A percentile compares a stretch with the other conserved stretches of the same genome.
Evolutionary conservation across 345 rosid genomes (phyloP).

Genomic region (Lepidium sativum): DNA sequence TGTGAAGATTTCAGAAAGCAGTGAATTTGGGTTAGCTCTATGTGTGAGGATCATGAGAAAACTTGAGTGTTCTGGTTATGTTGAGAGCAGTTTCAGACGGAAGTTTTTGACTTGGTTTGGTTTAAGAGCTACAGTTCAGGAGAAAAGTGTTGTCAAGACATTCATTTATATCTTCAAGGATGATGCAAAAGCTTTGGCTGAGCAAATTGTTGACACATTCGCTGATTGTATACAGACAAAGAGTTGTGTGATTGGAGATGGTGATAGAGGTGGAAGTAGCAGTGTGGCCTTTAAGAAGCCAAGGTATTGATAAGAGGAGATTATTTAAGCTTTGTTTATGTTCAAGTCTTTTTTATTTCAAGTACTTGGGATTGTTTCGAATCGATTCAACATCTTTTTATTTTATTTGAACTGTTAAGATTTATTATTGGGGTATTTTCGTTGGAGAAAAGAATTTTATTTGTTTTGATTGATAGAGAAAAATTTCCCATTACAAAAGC

Average conservation of each 20-base stretch:
- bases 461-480: neutral
- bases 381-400: neutral
- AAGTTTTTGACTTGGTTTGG: conserved; percentile 89
- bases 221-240: conserved; percentile 43
- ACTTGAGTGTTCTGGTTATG: conserved; percentile 60
- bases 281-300: conserved; percentile 28
- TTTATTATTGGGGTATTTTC: neutral
- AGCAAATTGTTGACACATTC: conserved; percentile 73
- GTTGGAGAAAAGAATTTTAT: neutral
- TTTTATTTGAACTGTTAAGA: neutral
- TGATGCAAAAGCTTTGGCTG: conserved; percentile 64
- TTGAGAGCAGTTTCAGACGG: conserved; percentile 69
- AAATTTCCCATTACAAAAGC: too few relatives aligned
- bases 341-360: neutral
- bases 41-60: conserved; percentile 66
- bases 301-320: neutral
- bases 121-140: conserved; percentile 60
- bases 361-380: neutral
- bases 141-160: conserved; percentile 57
- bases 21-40: conserved; percentile 37
- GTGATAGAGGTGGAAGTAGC: neutral
- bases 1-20: neutral
- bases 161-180: conserved; percentile 50
- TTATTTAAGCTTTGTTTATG: neutral
- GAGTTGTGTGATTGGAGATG: neutral